Conservation (phyloP, 495 filamentous ascomycete species). For the Penicillium pulvis region DNA sequence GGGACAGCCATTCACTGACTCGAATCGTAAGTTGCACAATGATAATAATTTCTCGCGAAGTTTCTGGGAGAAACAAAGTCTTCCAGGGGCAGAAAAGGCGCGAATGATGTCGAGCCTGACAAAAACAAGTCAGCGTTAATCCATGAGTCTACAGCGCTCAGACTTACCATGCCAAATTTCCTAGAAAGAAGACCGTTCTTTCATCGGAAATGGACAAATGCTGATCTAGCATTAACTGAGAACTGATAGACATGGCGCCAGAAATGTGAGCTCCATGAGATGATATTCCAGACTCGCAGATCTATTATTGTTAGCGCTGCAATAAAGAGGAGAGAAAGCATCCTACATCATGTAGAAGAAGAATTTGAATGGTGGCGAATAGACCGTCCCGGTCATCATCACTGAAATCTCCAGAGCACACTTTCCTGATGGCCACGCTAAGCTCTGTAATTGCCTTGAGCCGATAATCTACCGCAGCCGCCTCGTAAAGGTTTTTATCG, state of each 20-base stretch:
- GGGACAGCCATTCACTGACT: slow-evolving; percentile 41
- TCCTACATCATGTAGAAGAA: slow-evolving; percentile 44
- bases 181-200: slow-evolving; percentile 40
- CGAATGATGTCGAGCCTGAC: slow-evolving; percentile 43
- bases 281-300: slow-evolving; percentile 40
- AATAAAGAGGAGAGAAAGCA: neutral
- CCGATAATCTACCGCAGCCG: slow-evolving; percentile 37
- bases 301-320: slow-evolving; percentile 21
- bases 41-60: slow-evolving; percentile 34
- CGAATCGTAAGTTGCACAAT: slow-evolving; percentile 34
- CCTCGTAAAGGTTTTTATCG: slow-evolving; percentile 30
- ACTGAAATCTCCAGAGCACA: slow-evolving; percentile 26
- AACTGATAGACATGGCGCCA: slow-evolving; percentile 43
- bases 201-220: slow-evolving; percentile 28
- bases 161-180: slow-evolving; percentile 39
- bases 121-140: neutral
- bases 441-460: slow-evolving; percentile 40
- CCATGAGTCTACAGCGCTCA: neutral
- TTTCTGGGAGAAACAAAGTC: slow-evolving; percentile 38
- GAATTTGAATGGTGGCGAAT: slow-evolving; percentile 41
- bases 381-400: slow-evolving; percentile 38
- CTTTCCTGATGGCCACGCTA: slow-evolving; percentile 29
- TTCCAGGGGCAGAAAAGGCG: slow-evolving; percentile 33
- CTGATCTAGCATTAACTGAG: slow-evolving; percentile 31
- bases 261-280: slow-evolving; percentile 43